A percentile compares a stretch with the other conserved stretches of the same genome.
Evolutionary conservation across 768 basidiomycete species (phyloP).

Genomic region (Leccinellum luteum): DNA sequence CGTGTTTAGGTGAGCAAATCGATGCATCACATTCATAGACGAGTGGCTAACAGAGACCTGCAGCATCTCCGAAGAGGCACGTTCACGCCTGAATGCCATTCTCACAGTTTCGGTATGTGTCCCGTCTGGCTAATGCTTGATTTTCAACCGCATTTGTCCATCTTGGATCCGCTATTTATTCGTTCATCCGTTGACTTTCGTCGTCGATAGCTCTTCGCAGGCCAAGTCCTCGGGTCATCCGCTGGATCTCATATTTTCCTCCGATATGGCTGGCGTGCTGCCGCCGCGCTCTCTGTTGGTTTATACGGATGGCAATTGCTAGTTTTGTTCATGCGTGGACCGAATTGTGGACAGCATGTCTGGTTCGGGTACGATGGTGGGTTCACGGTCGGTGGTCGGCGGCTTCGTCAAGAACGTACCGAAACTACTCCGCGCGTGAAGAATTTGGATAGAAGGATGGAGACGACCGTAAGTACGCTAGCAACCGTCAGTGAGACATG

Average conservation of each 20-base stretch:
- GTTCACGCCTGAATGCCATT: conserved; percentile 31
- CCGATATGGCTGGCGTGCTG: conserved; percentile 38
- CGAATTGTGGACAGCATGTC: conserved; percentile 30
- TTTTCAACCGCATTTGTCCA: neutral
- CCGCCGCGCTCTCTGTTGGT: conserved; percentile 32
- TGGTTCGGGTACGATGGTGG: conserved; percentile 73
- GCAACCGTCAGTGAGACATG: conserved; percentile 4
- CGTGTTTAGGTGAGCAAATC: conserved; percentile 22
- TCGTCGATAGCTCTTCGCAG: conserved; percentile 27
- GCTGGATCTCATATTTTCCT: conserved; percentile 42
- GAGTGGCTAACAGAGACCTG: neutral
- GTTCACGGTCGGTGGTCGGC: conserved; percentile 7
- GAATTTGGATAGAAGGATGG: neutral
- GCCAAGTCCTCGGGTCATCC: conserved; percentile 45
- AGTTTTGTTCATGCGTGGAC: conserved; percentile 38
- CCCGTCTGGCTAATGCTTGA: neutral
- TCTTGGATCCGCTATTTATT: neutral
- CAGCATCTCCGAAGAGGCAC: conserved; percentile 29
- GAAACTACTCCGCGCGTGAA: neutral
- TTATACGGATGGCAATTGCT: conserved; percentile 35
- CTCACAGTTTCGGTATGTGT: conserved; percentile 27
- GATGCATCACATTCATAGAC: neutral
- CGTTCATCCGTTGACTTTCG: neutral
- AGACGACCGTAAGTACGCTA: neutral
- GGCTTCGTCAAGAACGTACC: neutral